A percentile compares a stretch with the other conserved stretches of the same genome.
Conservation (phyloP, 2,329 filamentous ascomycete species). For the Microcyclospora tardicrescens region DNA sequence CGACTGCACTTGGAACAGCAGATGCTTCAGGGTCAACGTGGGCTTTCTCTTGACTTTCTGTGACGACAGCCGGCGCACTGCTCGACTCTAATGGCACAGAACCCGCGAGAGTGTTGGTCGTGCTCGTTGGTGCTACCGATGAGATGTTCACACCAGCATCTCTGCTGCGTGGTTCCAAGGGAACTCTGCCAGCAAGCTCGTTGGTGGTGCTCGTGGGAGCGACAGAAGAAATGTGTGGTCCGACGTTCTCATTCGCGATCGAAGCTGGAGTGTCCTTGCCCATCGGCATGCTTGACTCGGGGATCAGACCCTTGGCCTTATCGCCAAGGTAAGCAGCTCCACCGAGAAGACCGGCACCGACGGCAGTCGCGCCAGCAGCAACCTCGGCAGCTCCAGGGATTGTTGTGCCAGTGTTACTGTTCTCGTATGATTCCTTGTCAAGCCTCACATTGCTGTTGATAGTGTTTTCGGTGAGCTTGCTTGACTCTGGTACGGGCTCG, state of each 20-base stretch:
- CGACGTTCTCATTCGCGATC: conserved; percentile 6
- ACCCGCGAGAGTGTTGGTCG: not conserved
- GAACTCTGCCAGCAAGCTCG: conserved; percentile 32
- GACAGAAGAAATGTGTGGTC: conserved; percentile 26
- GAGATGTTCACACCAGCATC: conserved; percentile 1
- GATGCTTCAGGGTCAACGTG: conserved; percentile 53
- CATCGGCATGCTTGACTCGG: conserved; percentile 71
- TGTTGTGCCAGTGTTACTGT: conserved; percentile 45
- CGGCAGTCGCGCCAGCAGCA: conserved; percentile 24
- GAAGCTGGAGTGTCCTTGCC: conserved; percentile 23
- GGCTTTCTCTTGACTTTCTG: conserved; percentile 57
- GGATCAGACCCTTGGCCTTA: conserved; percentile 54
- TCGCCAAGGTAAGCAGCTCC: conserved; percentile 19
- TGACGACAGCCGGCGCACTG: conserved; percentile 40
- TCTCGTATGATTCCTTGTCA: conserved; percentile 78
- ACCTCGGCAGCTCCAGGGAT: conserved; percentile 35
- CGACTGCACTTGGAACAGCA: conserved; percentile 43
- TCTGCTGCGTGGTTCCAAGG: conserved; percentile 28
- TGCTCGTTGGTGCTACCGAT: not conserved
- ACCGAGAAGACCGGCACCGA: conserved; percentile 31
- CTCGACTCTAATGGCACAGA: not conserved
- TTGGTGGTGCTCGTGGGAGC: conserved; percentile 34
- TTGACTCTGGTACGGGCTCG: conserved; percentile 61
- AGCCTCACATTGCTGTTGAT: conserved; percentile 52
- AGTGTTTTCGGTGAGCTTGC: conserved; percentile 53